A percentile compares a stretch with the other conserved stretches of the same genome.
These are phyloP conservation scores for Suillus luteus DNA, from an alignment of 768 basidiomycete genomes.

Conservation along the genomic window DNA sequence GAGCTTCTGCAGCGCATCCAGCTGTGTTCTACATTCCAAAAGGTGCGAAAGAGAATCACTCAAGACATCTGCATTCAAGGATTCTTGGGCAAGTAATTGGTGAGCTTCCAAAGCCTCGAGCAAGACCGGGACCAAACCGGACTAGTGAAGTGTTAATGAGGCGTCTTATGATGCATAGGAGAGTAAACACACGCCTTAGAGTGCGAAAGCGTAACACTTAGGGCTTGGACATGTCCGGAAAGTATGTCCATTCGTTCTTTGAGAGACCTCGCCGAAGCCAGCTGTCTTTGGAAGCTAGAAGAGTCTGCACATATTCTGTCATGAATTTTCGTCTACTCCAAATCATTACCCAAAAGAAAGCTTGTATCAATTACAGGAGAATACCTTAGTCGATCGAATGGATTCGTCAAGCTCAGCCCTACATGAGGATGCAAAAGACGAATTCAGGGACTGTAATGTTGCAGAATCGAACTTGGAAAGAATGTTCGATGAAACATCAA, in stretches of 20 bases:
- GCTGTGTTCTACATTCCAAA: slow-evolving; percentile 49
- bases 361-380: slow-evolving; percentile 8
- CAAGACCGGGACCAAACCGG: slow-evolving; percentile 66
- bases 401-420: slow-evolving; percentile 70
- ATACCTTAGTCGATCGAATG: slow-evolving; percentile 72
- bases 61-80: slow-evolving; percentile 53
- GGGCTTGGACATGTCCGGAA: slow-evolving; percentile 49
- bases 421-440: slow-evolving; percentile 68
- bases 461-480: slow-evolving; percentile 70
- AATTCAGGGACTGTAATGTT: slow-evolving; percentile 56
- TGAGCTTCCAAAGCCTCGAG: slow-evolving; percentile 59
- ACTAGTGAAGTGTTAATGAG: slow-evolving; percentile 42
- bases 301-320: slow-evolving; percentile 69
- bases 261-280: slow-evolving; percentile 62
- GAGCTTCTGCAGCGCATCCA: slow-evolving; percentile 45
- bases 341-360: slow-evolving; percentile 19
- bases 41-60: slow-evolving; percentile 58
- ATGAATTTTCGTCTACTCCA: slow-evolving; percentile 62
- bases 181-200: slow-evolving; percentile 50
- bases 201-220: slow-evolving; percentile 54
- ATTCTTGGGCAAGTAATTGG: slow-evolving; percentile 61
- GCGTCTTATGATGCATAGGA: slow-evolving; percentile 9
- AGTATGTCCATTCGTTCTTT: slow-evolving; percentile 59
- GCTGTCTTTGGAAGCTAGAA: slow-evolving; percentile 63
- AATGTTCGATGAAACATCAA: slow-evolving; percentile 72